Percentiles rank a stretch among this genome's conserved stretches.
These are phyloP conservation scores for Rhizopogon vesiculosus DNA, from an alignment of 768 basidiomycete species.

Conservation along the genomic window DNA sequence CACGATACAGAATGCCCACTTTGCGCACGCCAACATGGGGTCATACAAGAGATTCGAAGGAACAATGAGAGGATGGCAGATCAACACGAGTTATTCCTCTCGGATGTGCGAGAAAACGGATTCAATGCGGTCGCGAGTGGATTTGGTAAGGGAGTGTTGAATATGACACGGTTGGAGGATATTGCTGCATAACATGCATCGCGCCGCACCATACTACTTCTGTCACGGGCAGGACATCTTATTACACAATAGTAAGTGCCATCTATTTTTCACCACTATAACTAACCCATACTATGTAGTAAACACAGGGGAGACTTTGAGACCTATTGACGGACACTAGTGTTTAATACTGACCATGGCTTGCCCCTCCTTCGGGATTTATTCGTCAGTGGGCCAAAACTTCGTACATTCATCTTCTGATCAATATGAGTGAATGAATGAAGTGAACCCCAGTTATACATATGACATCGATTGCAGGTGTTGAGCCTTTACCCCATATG, in stretches of 20 bases:
- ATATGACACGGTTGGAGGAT: constrained; percentile 23
- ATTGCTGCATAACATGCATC: constrained; percentile 9
- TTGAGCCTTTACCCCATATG: background rate
- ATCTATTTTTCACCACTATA: background rate
- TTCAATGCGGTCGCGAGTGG: constrained; percentile 68
- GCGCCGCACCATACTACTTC: no score
- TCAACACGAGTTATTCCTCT: constrained; percentile 76
- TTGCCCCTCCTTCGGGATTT: background rate
- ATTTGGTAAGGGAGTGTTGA: constrained; percentile 63
- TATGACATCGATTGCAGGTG: background rate
- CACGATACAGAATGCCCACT: constrained; percentile 87
- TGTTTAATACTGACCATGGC: background rate
- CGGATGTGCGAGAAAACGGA: constrained; percentile 67
- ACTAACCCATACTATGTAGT: background rate
- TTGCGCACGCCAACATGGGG: constrained; percentile 81
- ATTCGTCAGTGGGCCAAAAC: background rate
- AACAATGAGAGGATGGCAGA: constrained; percentile 83
- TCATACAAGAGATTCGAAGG: constrained; percentile 84
- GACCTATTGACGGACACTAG: background rate
- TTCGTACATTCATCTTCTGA: background rate
- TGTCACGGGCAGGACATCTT: background rate
- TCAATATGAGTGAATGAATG: background rate
- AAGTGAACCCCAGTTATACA: background rate
- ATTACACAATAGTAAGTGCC: background rate
- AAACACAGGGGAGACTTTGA: background rate